Conservation (phyloP, 805 yeast species). For the Kodamaea nitidulidarum region DNA sequence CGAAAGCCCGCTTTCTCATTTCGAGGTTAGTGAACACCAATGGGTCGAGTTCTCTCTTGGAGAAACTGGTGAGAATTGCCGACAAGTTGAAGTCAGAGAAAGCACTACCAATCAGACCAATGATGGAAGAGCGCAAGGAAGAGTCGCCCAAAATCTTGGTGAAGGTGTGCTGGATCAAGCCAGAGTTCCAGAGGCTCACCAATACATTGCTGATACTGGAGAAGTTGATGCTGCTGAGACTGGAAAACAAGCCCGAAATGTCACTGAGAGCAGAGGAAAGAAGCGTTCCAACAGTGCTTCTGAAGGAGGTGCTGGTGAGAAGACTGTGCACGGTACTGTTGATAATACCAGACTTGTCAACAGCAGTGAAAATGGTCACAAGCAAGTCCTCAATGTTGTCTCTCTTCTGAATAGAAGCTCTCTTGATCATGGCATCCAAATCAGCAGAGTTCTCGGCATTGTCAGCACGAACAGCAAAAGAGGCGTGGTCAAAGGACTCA, state of each 20-base stretch:
- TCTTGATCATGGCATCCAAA: constrained; percentile 1
- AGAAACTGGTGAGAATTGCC: constrained; percentile 1
- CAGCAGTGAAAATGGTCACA: constrained; percentile 24
- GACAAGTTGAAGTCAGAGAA: constrained; percentile 11
- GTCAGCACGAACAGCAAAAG: constrained; percentile 3
- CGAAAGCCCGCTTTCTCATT: neutral
- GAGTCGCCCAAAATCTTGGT: constrained; percentile 21
- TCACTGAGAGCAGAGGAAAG: constrained; percentile 21
- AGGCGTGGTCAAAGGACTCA: neutral
- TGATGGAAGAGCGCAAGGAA: constrained; percentile 20
- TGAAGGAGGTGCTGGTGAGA: constrained; percentile 22
- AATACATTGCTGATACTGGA: constrained; percentile 18
- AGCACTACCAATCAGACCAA: constrained; percentile 19
- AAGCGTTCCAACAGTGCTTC: constrained; percentile 20
- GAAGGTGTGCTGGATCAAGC: constrained; percentile 21
- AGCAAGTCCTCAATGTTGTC: constrained; percentile 29
- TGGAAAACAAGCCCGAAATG: constrained; percentile 11
- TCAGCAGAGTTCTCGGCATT: neutral
- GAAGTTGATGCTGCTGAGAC: constrained; percentile 15
- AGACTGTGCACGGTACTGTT: constrained; percentile 21
- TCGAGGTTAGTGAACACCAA: constrained; percentile 1
- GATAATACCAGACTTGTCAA: constrained; percentile 26
- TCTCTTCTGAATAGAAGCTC: constrained; percentile 15
- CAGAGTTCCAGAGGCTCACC: constrained; percentile 20
- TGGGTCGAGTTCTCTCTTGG: constrained; percentile 5